Base-by-base conservation (phyloP, 1,284 basidiomycete species). In the Tilletia caries region DNA sequence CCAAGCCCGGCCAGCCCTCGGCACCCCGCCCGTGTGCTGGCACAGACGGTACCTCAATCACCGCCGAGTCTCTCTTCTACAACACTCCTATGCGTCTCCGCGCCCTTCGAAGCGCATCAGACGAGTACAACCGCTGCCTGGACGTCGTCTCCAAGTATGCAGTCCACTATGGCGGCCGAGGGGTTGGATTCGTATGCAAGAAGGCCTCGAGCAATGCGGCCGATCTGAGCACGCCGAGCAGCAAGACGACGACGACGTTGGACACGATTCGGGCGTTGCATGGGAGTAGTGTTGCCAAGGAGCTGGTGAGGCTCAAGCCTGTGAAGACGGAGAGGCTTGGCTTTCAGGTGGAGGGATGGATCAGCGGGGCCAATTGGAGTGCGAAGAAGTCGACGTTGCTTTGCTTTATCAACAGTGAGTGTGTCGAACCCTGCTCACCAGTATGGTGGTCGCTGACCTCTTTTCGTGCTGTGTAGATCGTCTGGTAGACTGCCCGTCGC, bases 71-170 rank as follows among this genome's bases (percentile, higher is more conserved):
- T 80, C 86, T 99, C 41, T 99, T 99, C 83, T 96, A 93, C 85
- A 98, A 97, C 75, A 92, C 91, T 0, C 93, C 94, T 0, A 90
- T 91, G 20, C 91, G 96, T 48, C 87, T 93, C 41, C 89, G 92
- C 10, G 92, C 95, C 0, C 87, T 98, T 69, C 89, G 91, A 66
- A 91, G 89, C 67, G 85, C 90, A 1, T 91, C 93, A 0, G 96
- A 98, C 73, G 96, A 99, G 82, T 98, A 97, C 83, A 88, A 90
- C 8, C 89, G 92, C 29, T 92, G 97, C 44, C 86, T 98, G 1
- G 93, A 97, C 75, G 92, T 98, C 4, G 87, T 97, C n/a, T 92
- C 92, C 1, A 92, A 91, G 73, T 98, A 99, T 79, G 93, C 96
- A 0, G 72, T 83, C 4, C 81, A 83, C 67, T 83, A 79, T 54